Evolutionary conservation across 169 alveolate genomes (phyloP).

Genomic region (Eimeria praecox): DNA sequence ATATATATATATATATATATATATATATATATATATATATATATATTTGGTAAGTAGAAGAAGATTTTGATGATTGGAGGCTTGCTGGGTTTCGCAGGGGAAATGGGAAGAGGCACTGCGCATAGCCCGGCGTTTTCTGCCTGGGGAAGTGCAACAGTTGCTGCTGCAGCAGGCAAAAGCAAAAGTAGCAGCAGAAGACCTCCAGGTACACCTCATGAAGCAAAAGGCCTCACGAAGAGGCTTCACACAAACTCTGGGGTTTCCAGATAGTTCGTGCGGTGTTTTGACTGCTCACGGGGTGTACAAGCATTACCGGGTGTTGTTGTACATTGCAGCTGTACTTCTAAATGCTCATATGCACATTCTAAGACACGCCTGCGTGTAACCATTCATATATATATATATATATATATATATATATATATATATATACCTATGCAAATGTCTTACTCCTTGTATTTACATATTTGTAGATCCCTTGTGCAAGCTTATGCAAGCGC

Average conservation of each 20-base stretch:
- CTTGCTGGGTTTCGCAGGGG: background rate
- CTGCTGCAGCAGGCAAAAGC: conserved; percentile 53
- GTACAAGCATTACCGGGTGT: background rate
- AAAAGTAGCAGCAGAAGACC: conserved; percentile 1
- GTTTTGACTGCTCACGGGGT: background rate
- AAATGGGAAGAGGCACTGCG: conserved; percentile 40
- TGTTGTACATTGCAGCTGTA: background rate
- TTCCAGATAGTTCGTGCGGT: background rate
- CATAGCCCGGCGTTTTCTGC: background rate
- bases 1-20: background rate
- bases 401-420: no score
- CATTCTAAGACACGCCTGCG: background rate
- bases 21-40: background rate
- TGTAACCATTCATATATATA: no score
- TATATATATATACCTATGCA: no score
- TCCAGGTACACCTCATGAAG: background rate
- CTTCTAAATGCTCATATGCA: background rate
- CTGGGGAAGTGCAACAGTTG: conserved; percentile 6
- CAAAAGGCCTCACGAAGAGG: background rate
- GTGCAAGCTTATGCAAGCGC: no score
- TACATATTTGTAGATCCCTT: no score
- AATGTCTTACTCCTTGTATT: no score
- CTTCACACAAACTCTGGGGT: background rate
- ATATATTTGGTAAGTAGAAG: background rate
- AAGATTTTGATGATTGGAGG: background rate